Base-by-base conservation (phyloP, 2,329 filamentous ascomycete genomes). In the Chalara sp. region DNA sequence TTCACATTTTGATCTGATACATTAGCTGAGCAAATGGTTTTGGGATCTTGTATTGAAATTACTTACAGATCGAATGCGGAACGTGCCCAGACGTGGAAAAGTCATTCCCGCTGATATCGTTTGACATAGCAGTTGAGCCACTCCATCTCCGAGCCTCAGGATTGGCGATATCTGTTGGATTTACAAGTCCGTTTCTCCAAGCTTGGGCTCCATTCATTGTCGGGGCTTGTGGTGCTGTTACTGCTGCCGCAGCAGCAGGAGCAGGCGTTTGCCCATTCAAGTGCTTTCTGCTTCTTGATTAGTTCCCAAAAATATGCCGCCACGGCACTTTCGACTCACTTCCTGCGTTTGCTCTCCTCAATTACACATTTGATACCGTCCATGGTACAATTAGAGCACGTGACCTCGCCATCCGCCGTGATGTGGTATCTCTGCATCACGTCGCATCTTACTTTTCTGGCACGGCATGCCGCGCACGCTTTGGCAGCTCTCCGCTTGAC, bases 371-470 rank as follows among this genome's bases (percentile, higher is more conserved):
- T 68, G 44, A 76, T 72, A 56, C 73, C 72, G 52, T 76, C 73
- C 58, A 75, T 61, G 0, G 55, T 58, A 50, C 63, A 66, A 50
- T 65, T 65, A 1, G 59, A 59, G 39, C 64, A 65, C 10, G 61
- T 62, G 28, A 56, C 58, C 13, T 59, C 57, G n/a, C 63, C 61
- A 29, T 61, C 57, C 5, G 58, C 53, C 8, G 54, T 58, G 33
- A 60, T 47, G 40, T 63, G 61, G 41, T 61, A 62, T n/a, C 56
- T 86, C 68, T 95, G 89, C 53, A 93, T 89, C 51, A 96, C 90
- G 72, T 96, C 91, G 73, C 91, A 96, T 51, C 91, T 82, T 41
- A 96, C 91, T 68, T 96, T 96, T 65, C 91, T 83, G 51, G 87
- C 84, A 62, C 91, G 81, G 70, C 91, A 96, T 61, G 86, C 89